These are phyloP conservation scores for Arthrobotrys iridis DNA, from an alignment of 2,329 filamentous ascomycete genomes.

Conservation along the genomic window DNA sequence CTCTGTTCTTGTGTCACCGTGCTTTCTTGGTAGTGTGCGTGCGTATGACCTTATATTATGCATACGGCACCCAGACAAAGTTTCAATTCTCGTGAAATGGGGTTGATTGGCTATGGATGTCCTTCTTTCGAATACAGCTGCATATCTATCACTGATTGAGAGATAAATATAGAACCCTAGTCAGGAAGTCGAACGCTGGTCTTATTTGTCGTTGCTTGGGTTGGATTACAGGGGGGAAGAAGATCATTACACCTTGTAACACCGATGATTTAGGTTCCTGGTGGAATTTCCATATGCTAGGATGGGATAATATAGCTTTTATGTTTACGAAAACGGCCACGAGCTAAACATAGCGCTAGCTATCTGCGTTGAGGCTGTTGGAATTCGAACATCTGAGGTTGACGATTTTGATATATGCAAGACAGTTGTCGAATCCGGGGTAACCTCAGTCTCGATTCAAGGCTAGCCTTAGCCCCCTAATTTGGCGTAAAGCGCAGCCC, in stretches of 20 bases:
- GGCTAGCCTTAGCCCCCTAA: constrained; percentile 4
- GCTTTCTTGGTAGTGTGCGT: neutral
- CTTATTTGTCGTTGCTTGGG: neutral
- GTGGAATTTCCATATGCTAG: neutral
- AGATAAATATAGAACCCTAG: constrained; percentile 1
- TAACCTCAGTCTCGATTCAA: too few relatives aligned
- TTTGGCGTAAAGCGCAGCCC: neutral
- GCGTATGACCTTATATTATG: neutral
- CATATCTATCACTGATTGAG: neutral
- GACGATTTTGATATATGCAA: neutral
- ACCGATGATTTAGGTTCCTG: neutral
- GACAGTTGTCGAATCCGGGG: constrained; percentile 9
- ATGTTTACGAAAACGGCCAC: constrained; percentile 12
- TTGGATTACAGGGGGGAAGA: neutral
- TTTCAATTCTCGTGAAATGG: neutral
- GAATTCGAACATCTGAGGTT: constrained; percentile 13
- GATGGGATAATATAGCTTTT: neutral
- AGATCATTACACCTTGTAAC: neutral
- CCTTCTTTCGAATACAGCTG: neutral
- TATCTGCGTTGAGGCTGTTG: constrained; percentile 14
- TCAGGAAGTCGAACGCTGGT: neutral
- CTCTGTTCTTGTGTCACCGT: constrained; percentile 30
- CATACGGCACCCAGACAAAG: neutral
- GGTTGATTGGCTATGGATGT: neutral
- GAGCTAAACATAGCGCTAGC: neutral